Conservation (phyloP, 2,329 filamentous ascomycete species). For the Shiraia sp. region DNA sequence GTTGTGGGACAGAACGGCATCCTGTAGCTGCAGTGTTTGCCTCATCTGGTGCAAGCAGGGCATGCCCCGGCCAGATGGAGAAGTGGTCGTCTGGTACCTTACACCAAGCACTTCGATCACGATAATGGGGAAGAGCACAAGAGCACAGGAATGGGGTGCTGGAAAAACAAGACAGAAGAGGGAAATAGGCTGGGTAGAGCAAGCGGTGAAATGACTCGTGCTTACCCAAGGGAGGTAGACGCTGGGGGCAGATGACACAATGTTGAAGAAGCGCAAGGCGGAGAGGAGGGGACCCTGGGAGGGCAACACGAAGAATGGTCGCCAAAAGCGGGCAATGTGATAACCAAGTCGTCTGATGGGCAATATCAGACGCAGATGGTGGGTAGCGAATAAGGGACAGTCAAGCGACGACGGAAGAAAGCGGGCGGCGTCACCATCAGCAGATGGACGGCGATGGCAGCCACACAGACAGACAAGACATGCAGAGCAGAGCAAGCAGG, state of each 20-base stretch:
- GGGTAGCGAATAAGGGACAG: slow-evolving; percentile 1
- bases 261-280: slow-evolving; percentile 18
- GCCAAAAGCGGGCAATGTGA: slow-evolving; percentile 13
- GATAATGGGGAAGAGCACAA: slow-evolving; percentile 33
- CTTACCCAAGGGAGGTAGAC: slow-evolving; percentile 24
- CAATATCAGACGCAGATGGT: slow-evolving; percentile 11
- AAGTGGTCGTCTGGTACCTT: slow-evolving; percentile 26
- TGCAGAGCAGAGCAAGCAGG: slow-evolving; percentile 7
- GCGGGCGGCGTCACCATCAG: slow-evolving; percentile 20
- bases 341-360: slow-evolving; percentile 34
- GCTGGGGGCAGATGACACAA: slow-evolving; percentile 43
- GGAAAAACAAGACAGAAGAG: slow-evolving; percentile 22
- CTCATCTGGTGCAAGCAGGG: slow-evolving; percentile 23
- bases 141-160: slow-evolving; percentile 21
- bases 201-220: slow-evolving; percentile 46
- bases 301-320: slow-evolving; percentile 12
- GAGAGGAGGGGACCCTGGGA: slow-evolving; percentile 27
- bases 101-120: slow-evolving; percentile 30
- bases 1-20: slow-evolving; percentile 30
- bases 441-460: slow-evolving; percentile 13
- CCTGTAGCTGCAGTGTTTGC: slow-evolving; percentile 38
- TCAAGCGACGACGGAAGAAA: slow-evolving; percentile 17
- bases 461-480: slow-evolving; percentile 2
- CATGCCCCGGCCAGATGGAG: slow-evolving; percentile 29
- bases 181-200: slow-evolving; percentile 22